A percentile compares a stretch with the other conserved stretches of the same genome.
Evolutionary conservation across 73 alveolate species (phyloP).

Genomic region (Paramecium sexaurelia): DNA sequence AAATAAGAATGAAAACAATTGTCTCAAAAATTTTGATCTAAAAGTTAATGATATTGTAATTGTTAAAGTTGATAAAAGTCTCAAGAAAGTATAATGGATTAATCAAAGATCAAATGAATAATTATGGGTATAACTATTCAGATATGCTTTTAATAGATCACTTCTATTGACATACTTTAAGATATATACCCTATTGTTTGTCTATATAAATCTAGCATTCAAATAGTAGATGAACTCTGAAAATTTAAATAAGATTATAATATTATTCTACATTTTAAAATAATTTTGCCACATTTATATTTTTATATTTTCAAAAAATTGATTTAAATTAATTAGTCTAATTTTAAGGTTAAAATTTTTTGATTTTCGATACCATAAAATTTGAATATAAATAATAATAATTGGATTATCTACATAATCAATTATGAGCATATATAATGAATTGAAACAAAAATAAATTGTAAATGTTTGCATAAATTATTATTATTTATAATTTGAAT

Average conservation of each 20-base stretch:
- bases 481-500: background rate
- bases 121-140: background rate
- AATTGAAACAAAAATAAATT: background rate
- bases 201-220: background rate
- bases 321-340: too few relatives aligned
- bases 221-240: background rate
- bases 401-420: background rate
- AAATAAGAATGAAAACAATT: background rate
- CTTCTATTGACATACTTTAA: background rate
- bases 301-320: too few relatives aligned
- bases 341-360: too few relatives aligned
- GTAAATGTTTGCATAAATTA: background rate
- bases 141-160: background rate
- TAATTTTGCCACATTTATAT: too few relatives aligned
- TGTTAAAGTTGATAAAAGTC: background rate
- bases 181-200: background rate
- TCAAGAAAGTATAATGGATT: background rate
- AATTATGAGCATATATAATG: background rate
- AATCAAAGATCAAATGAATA: background rate
- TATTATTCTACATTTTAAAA: too few relatives aligned
- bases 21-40: background rate
- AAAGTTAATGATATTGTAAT: background rate
- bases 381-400: background rate
- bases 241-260: background rate
- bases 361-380: too few relatives aligned